These are phyloP conservation scores for Xanthoceras sorbifolium DNA, from an alignment of 345 rosid genomes.

Conservation along the genomic window DNA sequence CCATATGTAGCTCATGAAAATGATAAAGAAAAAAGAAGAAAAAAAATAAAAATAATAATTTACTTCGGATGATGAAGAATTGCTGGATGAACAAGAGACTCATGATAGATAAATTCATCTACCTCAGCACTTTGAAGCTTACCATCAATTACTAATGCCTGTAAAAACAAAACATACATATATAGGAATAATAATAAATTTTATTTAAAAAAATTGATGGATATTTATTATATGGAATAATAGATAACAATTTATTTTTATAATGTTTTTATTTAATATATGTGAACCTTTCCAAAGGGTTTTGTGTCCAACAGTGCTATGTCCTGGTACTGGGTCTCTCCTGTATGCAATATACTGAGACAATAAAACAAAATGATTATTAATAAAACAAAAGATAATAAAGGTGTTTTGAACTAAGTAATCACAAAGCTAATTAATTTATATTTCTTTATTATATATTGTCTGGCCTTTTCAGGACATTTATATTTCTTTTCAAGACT, in stretches of 20 bases:
- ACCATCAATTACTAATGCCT: constrained; percentile 70
- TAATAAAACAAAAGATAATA: background rate
- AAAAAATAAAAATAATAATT: background rate
- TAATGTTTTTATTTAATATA: background rate
- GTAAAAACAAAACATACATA: background rate
- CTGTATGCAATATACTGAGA: constrained; percentile 58
- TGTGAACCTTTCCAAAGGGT: constrained; percentile 54
- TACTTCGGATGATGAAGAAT: constrained; percentile 60
- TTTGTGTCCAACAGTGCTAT: constrained; percentile 67
- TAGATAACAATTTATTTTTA: background rate
- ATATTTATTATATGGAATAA: background rate
- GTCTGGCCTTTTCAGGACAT: constrained; percentile 26
- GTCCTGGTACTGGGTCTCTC: constrained; percentile 54
- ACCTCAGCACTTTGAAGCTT: constrained; percentile 75
- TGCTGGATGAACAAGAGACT: constrained; percentile 63
- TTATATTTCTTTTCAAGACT: constrained; percentile 1
- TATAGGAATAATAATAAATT: background rate
- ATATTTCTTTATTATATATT: background rate
- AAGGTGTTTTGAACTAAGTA: constrained; percentile 5
- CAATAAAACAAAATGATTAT: constrained; percentile 8
- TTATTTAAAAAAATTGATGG: background rate
- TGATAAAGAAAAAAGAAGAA: background rate
- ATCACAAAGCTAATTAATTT: background rate
- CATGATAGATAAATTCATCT: constrained; percentile 76
- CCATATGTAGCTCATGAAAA: background rate